These are phyloP conservation scores for Helichrysum umbraculigerum DNA, from an alignment of 129 eudicot species.

Conservation along the genomic window DNA sequence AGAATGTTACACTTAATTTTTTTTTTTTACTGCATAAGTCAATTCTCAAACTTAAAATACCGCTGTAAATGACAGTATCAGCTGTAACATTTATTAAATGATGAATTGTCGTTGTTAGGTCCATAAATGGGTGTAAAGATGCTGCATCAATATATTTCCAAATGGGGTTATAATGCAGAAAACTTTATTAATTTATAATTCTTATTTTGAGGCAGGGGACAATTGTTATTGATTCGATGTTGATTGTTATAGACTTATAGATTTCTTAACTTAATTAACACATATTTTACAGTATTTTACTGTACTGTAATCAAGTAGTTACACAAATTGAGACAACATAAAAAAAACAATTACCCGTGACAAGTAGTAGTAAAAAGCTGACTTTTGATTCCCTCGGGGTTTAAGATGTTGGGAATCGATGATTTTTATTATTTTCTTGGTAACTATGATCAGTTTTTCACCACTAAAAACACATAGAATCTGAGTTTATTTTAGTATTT, in stretches of 20 bases:
- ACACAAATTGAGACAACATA: slow-evolving; percentile 1
- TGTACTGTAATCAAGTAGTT: background rate
- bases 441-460: background rate
- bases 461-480: background rate
- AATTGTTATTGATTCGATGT: background rate
- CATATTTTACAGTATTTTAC: background rate
- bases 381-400: slow-evolving; percentile 15
- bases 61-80: background rate
- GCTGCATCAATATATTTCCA: background rate
- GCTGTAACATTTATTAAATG: background rate
- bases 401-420: slow-evolving; percentile 17
- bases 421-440: background rate
- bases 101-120: background rate
- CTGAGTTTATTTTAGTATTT: background rate
- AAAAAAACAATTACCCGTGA: slow-evolving; percentile 27
- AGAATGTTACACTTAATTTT: too few species aligned
- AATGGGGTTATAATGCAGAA: too few species aligned
- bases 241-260: background rate
- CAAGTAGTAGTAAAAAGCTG: slow-evolving; percentile 25
- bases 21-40: too few species aligned
- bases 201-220: background rate
- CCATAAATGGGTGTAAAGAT: background rate
- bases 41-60: too few species aligned
- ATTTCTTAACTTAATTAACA: background rate
- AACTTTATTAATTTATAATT: too few species aligned